These are phyloP conservation scores for Eruca vesicaria DNA, from an alignment of 441 rosid species.

Conservation along the genomic window DNA sequence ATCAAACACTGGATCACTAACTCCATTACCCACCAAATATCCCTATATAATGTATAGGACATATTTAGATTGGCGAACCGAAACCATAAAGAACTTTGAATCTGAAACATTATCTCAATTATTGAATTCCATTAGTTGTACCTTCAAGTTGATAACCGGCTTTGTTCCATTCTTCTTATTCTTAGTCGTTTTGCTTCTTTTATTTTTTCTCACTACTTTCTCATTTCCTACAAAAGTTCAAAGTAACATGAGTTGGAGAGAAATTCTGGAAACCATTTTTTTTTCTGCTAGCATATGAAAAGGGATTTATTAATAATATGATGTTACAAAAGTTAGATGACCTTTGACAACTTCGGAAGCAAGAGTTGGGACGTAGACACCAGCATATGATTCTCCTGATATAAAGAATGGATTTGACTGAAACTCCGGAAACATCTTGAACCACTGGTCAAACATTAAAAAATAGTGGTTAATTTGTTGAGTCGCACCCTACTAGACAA, in stretches of 20 bases:
- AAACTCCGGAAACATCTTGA: constrained; percentile 74
- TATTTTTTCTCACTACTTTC: neutral
- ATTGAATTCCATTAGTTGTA: constrained; percentile 3
- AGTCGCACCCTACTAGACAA: neutral
- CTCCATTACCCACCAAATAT: constrained; percentile 88
- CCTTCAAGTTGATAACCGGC: constrained; percentile 72
- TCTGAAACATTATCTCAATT: neutral
- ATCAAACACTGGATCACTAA: constrained; percentile 58
- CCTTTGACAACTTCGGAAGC: constrained; percentile 71
- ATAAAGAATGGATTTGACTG: constrained; percentile 75
- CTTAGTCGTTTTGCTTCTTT: constrained; percentile 18
- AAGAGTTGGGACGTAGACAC: constrained; percentile 86
- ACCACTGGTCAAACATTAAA: constrained; percentile 57
- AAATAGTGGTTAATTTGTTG: neutral
- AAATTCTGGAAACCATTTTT: neutral
- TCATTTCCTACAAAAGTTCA: constrained; percentile 17
- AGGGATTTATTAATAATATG: neutral
- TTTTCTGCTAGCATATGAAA: neutral
- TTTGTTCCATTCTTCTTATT: constrained; percentile 45
- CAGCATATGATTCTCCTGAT: constrained; percentile 92
- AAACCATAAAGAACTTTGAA: neutral
- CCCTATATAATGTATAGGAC: constrained; percentile 45
- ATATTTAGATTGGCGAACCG: neutral
- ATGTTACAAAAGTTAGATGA: constrained; percentile 11
- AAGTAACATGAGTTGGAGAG: neutral